Percentiles rank a stretch among this genome's conserved stretches.
Conservation (phyloP, 441 rosid genomes). For the Eruca vesicaria region DNA sequence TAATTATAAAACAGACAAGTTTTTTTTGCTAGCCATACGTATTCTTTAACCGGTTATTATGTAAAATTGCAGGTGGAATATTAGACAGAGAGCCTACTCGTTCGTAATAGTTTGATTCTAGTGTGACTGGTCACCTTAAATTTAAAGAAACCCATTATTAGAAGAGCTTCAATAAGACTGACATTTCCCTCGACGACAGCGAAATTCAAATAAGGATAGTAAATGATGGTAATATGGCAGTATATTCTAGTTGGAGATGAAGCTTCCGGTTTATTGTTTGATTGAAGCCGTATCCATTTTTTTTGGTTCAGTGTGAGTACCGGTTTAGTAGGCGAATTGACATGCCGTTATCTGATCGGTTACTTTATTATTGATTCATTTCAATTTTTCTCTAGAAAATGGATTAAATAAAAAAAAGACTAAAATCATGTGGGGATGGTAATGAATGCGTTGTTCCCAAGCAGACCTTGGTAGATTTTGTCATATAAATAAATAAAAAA, state of each 20-base stretch:
- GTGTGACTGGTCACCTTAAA: neutral
- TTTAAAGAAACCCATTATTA: neutral
- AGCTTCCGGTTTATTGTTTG: constrained; percentile 21
- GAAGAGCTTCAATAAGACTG: neutral
- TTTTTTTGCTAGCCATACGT: neutral
- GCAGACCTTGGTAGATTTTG: neutral
- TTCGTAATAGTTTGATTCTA: constrained; percentile 48
- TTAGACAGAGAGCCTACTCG: constrained; percentile 76
- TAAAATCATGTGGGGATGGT: neutral
- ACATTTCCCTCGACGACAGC: neutral
- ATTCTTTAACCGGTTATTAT: neutral
- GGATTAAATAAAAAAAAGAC: neutral
- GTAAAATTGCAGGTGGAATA: constrained; percentile 67
- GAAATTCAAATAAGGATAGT: neutral
- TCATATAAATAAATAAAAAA: neutral
- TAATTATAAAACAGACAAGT: constrained; percentile 16
- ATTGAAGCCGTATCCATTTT: neutral
- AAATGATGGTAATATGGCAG: neutral
- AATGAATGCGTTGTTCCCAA: neutral
- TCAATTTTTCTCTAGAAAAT: neutral
- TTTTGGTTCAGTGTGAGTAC: constrained; percentile 11
- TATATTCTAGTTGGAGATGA: neutral
- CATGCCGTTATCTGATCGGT: neutral
- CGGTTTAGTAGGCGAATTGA: neutral
- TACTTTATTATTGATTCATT: no score